These are phyloP conservation scores for Botrytis galanthina DNA, from an alignment of 2,329 filamentous ascomycete genomes.

Conservation along the genomic window DNA sequence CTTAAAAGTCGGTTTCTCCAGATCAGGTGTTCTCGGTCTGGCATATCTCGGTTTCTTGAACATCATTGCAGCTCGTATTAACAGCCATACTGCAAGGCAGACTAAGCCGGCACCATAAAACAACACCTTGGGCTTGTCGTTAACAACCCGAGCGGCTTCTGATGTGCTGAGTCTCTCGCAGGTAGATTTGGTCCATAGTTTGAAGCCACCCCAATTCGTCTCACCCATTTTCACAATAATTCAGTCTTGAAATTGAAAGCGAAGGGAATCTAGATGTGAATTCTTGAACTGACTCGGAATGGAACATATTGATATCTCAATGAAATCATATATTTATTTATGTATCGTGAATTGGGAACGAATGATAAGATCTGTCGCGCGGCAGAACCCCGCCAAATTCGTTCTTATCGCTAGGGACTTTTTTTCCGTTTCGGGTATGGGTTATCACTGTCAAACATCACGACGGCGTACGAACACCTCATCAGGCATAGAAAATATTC, in stretches of 20 bases:
- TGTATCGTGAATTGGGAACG: background rate
- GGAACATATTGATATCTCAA: background rate
- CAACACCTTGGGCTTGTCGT: constrained; percentile 26
- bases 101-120: constrained; percentile 28
- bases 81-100: constrained; percentile 29
- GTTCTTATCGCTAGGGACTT: constrained; percentile 33
- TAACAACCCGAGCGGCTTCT: constrained; percentile 20
- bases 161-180: constrained; percentile 19
- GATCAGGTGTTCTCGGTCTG: constrained; percentile 33
- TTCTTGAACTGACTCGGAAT: background rate
- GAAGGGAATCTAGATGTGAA: background rate
- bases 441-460: constrained; percentile 10
- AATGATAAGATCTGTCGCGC: constrained; percentile 14
- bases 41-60: constrained; percentile 28
- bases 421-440: constrained; percentile 33
- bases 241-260: background rate
- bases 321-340: background rate
- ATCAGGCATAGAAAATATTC: constrained; percentile 26
- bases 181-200: constrained; percentile 20
- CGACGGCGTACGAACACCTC: constrained; percentile 24
- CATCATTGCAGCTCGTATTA: constrained; percentile 25
- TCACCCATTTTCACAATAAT: constrained; percentile 24
- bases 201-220: constrained; percentile 21
- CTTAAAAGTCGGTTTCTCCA: constrained; percentile 34
- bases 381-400: constrained; percentile 25